Evolutionary conservation across 2,329 filamentous ascomycete species (phyloP).

Genomic region (Teratosphaeria pseudoeucalypti): DNA sequence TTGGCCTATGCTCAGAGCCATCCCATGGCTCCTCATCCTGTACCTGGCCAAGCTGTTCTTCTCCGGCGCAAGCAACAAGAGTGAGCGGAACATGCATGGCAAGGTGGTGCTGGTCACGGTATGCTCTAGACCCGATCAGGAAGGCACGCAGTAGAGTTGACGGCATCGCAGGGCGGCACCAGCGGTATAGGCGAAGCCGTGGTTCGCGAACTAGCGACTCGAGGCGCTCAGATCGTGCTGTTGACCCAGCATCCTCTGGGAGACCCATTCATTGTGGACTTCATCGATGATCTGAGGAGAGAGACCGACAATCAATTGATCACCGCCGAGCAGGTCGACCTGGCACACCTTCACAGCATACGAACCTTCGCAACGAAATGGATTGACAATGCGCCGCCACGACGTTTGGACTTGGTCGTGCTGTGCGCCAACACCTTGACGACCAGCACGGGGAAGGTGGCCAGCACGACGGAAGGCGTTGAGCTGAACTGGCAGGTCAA

Average conservation of each 20-base stretch:
- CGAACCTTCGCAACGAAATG: constrained; percentile 91
- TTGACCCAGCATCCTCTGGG: constrained; percentile 71
- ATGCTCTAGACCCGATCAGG: constrained; percentile 15
- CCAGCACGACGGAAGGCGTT: constrained; percentile 63
- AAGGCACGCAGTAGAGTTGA: not conserved
- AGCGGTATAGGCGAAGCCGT: constrained; percentile 79
- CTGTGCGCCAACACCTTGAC: constrained; percentile 74
- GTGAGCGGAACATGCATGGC: constrained; percentile 80
- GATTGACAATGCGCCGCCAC: constrained; percentile 88
- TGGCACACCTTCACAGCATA: constrained; percentile 79
- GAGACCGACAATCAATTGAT: constrained; percentile 74
- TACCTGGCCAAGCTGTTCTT: constrained; percentile 63
- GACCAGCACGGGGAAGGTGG: constrained; percentile 39
- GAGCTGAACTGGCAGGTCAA: constrained; percentile 92
- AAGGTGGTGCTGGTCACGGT: constrained; percentile 90
- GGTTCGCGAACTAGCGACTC: constrained; percentile 61
- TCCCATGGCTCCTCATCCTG: constrained; percentile 43
- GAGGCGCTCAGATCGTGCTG: constrained; percentile 84
- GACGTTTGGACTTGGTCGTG: constrained; percentile 81
- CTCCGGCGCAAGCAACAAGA: constrained; percentile 60
- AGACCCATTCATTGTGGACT: constrained; percentile 85
- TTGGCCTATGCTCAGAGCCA: constrained; percentile 35
- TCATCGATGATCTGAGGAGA: constrained; percentile 75
- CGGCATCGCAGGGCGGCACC: constrained; percentile 61
- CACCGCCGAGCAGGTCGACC: constrained; percentile 89